Evolutionary conservation across 306 rosid genomes (phyloP).

Genomic region (Nissolia schottii): DNA sequence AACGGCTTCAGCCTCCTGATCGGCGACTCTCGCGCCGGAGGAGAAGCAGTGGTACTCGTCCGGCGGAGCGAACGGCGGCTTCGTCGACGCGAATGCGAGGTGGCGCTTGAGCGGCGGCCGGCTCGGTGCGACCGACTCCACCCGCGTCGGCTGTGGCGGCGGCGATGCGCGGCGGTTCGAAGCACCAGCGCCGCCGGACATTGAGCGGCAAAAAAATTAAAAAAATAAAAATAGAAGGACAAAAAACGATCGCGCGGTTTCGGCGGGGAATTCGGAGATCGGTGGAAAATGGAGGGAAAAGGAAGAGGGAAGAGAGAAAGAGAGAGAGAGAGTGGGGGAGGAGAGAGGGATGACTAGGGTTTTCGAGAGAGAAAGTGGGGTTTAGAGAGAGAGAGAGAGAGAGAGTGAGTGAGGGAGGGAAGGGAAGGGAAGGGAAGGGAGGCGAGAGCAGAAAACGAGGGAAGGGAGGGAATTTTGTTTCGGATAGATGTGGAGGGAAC

Average conservation of each 20-base stretch:
- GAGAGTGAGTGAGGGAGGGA: slow-evolving; percentile 11
- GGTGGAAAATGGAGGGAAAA: background rate
- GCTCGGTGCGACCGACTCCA: slow-evolving; percentile 22
- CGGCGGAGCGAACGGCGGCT: slow-evolving; percentile 68
- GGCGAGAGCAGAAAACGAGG: slow-evolving; percentile 85
- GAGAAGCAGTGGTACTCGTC: slow-evolving; percentile 73
- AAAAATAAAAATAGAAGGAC: no score
- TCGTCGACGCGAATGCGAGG: slow-evolving; percentile 64
- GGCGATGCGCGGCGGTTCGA: slow-evolving; percentile 44
- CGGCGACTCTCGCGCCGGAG: slow-evolving; percentile 25
- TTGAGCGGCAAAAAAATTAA: no score
- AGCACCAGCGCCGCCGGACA: slow-evolving; percentile 71
- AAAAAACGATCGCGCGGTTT: background rate
- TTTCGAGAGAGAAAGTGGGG: slow-evolving; percentile 43
- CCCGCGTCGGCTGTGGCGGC: slow-evolving; percentile 32
- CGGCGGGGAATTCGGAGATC: background rate
- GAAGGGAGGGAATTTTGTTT: slow-evolving; percentile 99
- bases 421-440: slow-evolving; percentile 20
- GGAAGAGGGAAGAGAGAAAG: slow-evolving; percentile 3
- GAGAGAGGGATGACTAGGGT: slow-evolving; percentile 16
- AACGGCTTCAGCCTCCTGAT: slow-evolving; percentile 62
- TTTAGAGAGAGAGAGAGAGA: slow-evolving; percentile 20
- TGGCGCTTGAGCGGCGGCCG: slow-evolving; percentile 74
- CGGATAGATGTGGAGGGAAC: slow-evolving; percentile 99
- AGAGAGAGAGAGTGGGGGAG: background rate